Base-by-base conservation (phyloP, 805 yeast species). In the Vanderwaltozyma polyspora region DNA sequence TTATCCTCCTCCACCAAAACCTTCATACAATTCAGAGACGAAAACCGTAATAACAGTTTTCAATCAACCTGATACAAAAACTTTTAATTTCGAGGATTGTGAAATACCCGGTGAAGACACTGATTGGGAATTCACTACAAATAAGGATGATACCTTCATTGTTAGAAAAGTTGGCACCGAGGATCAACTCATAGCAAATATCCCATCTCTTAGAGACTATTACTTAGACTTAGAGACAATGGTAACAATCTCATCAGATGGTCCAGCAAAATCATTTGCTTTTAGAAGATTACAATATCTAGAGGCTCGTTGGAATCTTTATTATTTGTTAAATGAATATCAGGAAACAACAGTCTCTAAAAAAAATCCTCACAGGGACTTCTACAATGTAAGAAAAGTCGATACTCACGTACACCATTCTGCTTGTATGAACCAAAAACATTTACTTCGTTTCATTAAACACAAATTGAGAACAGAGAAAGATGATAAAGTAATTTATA, bases 401-500 rank as follows among this genome's bases (percentile, higher is more conserved):
- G 68, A 64, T 35, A 91, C 97, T 14, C 99, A 91, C 67, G 95
- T 91, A 48, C 99, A 91, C 58, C 98, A 93, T 57, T 83, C 95
- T 9, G 99, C 99, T 9, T 87, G 96, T 59, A 93, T 93, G 97
- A 93, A 93, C 52, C 98, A 91, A 62, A 91, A 91, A 60, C 99
- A 91, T 63, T 64, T 91, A 49, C 66, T 91, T 44, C 78, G 99
- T 49, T 91, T 84, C 58, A 91, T 91, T 59, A 91, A 91, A 61
- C 84, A 86, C 56, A 91, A 91, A 63, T 76, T 91, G 61, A 85
- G 89, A 63, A 82, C 84, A 39, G 64, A 66, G 31, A 87, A 94
- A 2, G 72, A 84, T 45, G 95, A 93, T 55, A 79, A 81, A 41
- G 99, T 91, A 11, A 91, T 93, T 32, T 79, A 71, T 60, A 79